A percentile compares a stretch with the other conserved stretches of the same genome.
Evolutionary conservation across 1,284 basidiomycete species (phyloP).

Genomic region (Sutorius eximius): DNA sequence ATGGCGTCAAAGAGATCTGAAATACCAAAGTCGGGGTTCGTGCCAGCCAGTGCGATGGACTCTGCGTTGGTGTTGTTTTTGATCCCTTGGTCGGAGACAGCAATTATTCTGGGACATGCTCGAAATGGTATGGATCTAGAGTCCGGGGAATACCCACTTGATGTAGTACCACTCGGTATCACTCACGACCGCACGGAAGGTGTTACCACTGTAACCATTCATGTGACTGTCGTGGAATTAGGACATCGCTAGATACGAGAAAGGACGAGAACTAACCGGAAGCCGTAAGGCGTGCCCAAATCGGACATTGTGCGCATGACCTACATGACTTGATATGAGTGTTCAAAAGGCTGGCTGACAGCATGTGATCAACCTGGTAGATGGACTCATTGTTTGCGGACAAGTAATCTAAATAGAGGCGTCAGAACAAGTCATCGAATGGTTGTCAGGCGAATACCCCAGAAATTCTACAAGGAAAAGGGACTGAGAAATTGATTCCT

Average conservation of each 20-base stretch:
- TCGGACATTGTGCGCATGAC: slow-evolving; percentile 41
- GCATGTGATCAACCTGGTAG: slow-evolving; percentile 37
- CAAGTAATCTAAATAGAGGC: slow-evolving; percentile 41
- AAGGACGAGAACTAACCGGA: slow-evolving; percentile 6
- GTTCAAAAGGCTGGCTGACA: not conserved
- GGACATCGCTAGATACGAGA: not conserved
- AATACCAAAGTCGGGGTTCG: slow-evolving; percentile 40
- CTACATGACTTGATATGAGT: slow-evolving; percentile 8
- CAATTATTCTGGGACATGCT: slow-evolving; percentile 13
- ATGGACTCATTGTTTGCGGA: slow-evolving; percentile 48
- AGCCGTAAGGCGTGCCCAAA: slow-evolving; percentile 26
- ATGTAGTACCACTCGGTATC: slow-evolving; percentile 24
- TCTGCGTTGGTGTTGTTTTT: slow-evolving; percentile 36
- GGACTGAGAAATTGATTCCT: not conserved
- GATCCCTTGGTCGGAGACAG: slow-evolving; percentile 20
- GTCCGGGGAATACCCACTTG: slow-evolving; percentile 12
- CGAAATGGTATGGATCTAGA: not conserved
- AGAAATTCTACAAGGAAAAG: slow-evolving; percentile 17
- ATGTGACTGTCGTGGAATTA: slow-evolving; percentile 15
- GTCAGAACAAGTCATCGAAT: not conserved
- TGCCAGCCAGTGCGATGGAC: slow-evolving; percentile 34
- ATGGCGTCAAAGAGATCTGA: slow-evolving; percentile 40
- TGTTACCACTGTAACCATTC: slow-evolving; percentile 21
- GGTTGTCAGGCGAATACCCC: slow-evolving; percentile 13
- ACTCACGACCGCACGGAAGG: slow-evolving; percentile 17